These are phyloP conservation scores for Orbilia blumenaviensis DNA, from an alignment of 2,329 filamentous ascomycete genomes.

Conservation along the genomic window DNA sequence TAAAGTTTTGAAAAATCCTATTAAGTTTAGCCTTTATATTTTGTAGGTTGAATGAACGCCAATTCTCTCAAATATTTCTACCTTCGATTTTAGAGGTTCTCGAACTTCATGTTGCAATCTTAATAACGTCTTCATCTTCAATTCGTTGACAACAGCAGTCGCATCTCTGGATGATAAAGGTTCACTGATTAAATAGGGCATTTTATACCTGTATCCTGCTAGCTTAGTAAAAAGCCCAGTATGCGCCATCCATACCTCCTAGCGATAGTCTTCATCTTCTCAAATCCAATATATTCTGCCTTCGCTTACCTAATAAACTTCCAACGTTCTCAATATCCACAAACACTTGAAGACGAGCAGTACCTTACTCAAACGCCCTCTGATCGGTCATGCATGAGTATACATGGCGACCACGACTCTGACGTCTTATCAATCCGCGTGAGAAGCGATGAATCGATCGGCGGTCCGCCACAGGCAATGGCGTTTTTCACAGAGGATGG, in stretches of 20 bases:
- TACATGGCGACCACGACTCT: not conserved
- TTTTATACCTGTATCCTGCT: too few species aligned
- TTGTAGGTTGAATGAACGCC: too few species aligned
- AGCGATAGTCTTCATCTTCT: not conserved
- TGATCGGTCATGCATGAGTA: not conserved
- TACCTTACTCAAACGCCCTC: not conserved
- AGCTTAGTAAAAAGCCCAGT: not conserved
- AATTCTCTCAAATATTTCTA: too few species aligned
- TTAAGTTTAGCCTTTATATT: too few species aligned
- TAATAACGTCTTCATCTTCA: too few species aligned
- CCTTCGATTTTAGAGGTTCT: too few species aligned
- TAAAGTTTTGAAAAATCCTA: too few species aligned
- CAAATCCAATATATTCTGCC: not conserved
- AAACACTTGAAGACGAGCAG: not conserved
- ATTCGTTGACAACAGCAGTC: too few species aligned
- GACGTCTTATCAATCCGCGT: constrained; percentile 4
- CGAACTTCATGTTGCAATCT: too few species aligned
- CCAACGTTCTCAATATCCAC: not conserved
- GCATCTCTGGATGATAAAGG: too few species aligned
- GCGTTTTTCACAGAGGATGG: constrained; percentile 17
- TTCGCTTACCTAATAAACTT: constrained; percentile 13
- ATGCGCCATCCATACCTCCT: not conserved
- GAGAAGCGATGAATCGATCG: not conserved
- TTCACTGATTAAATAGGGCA: too few species aligned
- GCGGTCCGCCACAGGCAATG: constrained; percentile 20